Evolutionary conservation across 2,329 filamentous ascomycete species (phyloP), one percentile per base, ranked within the genome.

Genomic region (Aspergillus puulaauensis): DNA sequence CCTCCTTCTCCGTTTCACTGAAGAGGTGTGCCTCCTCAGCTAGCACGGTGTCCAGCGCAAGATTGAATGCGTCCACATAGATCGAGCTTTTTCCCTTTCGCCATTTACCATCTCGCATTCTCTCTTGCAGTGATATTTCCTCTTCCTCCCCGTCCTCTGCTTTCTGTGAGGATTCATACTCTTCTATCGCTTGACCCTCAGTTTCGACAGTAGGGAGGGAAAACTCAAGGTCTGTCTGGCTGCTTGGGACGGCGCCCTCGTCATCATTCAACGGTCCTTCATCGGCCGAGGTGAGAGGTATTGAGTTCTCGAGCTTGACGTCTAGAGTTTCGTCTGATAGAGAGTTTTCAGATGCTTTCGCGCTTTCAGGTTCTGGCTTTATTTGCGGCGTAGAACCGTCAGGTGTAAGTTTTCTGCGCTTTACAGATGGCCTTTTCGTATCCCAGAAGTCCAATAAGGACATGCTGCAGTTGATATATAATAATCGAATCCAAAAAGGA

Each of bases 1-100:
- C 82, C 14, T 83, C 79, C 67, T 82, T 84, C 74, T 99, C 95
- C 17, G 86, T 87, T 57, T 86, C 84, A 66, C 95, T 84, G 70
- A 98, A 99, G 0, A 99, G 78, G 74, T 96, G 91, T 0, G 85
- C 83, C 74, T 99, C 95, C 57, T 98, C 91, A 49, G 91, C 87
- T 12, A 98, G 77, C 3, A 99, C 95, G 0, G 91, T 96, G 58
- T 93, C 88, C 49, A 99, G 78, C 2, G 93, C 91, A 14, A 98
- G 80, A 68, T 96, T 96, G 80, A 99, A 99, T 0, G 95, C 95
- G 76, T 99, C 95, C 17, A 97, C 91, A 68, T 99, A 99, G 55
- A 99, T 91, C 1, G 93, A 98, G 68, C 88, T 96, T 71, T 86
- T 87, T 0, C 91, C 91, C 67, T 82, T 86, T 4, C 86, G 75